These are phyloP conservation scores for Suhomyces kilbournensis DNA, from an alignment of 805 yeast species.

Conservation along the genomic window DNA sequence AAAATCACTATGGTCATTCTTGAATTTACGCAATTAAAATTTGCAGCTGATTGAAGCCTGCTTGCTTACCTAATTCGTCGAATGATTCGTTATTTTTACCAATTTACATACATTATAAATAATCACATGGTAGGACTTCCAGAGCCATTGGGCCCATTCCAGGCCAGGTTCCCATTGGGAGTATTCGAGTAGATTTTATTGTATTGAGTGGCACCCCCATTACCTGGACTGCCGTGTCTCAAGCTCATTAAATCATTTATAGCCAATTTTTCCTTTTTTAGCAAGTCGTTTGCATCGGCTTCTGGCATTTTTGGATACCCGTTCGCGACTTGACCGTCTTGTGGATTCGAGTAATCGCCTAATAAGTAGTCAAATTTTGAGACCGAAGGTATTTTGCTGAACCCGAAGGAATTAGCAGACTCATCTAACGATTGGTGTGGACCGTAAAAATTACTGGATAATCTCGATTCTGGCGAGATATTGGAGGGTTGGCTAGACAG, in stretches of 20 bases:
- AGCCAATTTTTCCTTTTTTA: slow-evolving; percentile 29
- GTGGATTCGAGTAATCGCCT: slow-evolving; percentile 6
- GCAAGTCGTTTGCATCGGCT: slow-evolving; percentile 15
- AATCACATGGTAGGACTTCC: not conserved
- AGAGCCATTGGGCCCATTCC: not conserved
- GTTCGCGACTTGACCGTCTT: not conserved
- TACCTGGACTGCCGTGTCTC: slow-evolving; percentile 7
- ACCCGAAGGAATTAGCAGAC: slow-evolving; percentile 4
- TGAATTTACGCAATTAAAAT: not conserved
- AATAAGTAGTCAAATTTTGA: slow-evolving; percentile 12
- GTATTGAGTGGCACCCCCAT: not conserved
- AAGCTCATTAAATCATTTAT: slow-evolving; percentile 17
- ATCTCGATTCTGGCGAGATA: not conserved
- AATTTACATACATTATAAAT: not conserved
- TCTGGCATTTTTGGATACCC: not conserved
- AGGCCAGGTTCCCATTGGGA: not conserved
- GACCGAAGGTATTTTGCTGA: slow-evolving; percentile 9
- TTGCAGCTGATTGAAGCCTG: not conserved
- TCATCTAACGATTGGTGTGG: not conserved
- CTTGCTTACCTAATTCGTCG: not conserved
- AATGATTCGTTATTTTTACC: not conserved
- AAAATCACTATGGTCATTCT: not conserved
- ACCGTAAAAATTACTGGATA: not conserved
- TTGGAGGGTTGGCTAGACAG: not conserved
- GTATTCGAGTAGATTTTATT: not conserved